Evolutionary conservation across 78 protist genomes (phyloP).

Genomic region (Cavenderia fasciculata): DNA sequence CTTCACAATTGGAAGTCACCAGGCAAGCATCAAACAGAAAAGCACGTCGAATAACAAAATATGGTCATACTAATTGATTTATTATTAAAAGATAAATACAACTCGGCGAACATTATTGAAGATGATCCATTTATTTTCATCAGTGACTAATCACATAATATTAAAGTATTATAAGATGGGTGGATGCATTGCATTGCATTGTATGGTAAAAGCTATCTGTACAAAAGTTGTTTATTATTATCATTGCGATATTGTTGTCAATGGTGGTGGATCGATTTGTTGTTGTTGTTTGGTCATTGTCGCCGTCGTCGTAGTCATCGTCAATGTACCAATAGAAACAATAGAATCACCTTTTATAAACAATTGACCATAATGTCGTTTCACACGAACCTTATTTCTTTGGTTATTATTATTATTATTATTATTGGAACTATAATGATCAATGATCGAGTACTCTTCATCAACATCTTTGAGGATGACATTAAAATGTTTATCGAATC

Average conservation of each 20-base stretch:
- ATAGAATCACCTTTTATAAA: constrained; percentile 60
- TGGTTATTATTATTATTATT: not conserved
- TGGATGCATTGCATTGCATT: no score
- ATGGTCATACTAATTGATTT: no score
- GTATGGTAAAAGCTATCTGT: no score
- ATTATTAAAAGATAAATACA: no score
- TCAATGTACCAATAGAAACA: constrained; percentile 15
- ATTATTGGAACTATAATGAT: constrained; percentile 1
- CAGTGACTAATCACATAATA: no score
- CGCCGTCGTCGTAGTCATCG: not conserved
- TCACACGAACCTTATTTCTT: not conserved
- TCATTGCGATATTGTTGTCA: not conserved
- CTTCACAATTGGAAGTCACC: no score
- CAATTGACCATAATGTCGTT: constrained; percentile 60
- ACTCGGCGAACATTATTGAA: no score
- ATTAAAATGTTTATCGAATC: constrained; percentile 62
- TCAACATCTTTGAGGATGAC: constrained; percentile 52
- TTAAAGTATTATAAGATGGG: no score
- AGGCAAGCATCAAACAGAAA: no score
- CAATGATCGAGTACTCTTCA: constrained; percentile 18
- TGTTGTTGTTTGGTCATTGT: not conserved
- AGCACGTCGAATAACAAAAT: no score
- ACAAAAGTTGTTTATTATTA: not conserved
- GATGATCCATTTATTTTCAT: no score
- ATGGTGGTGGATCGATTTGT: not conserved